Evolutionary conservation across 2,329 filamentous ascomycete species (phyloP).

Genomic region (Pseudocercospora musae): DNA sequence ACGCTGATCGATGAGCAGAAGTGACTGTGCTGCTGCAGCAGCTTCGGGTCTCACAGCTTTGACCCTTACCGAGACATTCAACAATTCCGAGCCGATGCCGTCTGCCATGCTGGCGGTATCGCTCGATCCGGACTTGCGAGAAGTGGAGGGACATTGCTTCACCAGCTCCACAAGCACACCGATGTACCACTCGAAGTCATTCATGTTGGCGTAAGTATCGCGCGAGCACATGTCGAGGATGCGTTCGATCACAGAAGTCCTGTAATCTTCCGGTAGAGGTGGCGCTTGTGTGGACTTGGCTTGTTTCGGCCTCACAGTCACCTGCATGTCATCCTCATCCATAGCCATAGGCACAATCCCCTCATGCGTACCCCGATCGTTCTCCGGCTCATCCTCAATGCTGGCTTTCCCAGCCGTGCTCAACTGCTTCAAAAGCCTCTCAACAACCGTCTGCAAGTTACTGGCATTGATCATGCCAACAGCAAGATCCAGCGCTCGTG

Average conservation of each 20-base stretch:
- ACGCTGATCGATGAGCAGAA: constrained; percentile 64
- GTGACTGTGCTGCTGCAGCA: constrained; percentile 74
- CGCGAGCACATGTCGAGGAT: constrained; percentile 87
- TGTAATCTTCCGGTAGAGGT: constrained; percentile 81
- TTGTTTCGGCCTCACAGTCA: constrained; percentile 52
- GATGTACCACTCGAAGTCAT: constrained; percentile 97
- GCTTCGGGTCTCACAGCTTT: constrained; percentile 75
- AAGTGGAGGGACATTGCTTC: constrained; percentile 53
- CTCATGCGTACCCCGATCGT: constrained; percentile 45
- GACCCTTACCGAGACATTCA: constrained; percentile 89
- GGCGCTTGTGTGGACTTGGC: constrained; percentile 50
- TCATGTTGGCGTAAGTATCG: constrained; percentile 79
- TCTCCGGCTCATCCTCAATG: constrained; percentile 42
- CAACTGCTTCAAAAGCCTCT: constrained; percentile 82
- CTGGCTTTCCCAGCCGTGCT: constrained; percentile 59
- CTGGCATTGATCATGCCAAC: constrained; percentile 90
- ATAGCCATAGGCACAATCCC: constrained; percentile 51
- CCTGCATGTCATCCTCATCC: constrained; percentile 56
- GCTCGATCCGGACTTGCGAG: constrained; percentile 17
- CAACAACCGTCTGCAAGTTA: constrained; percentile 78
- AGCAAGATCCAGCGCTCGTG: constrained; percentile 86
- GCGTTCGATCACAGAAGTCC: constrained; percentile 73
- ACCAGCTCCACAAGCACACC: constrained; percentile 84
- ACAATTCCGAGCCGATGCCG: constrained; percentile 77
- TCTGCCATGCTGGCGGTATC: constrained; percentile 54